phyloP scores from a whole-genome alignment of 805 yeast species.

The Dipodascus geniculatus region DNA sequence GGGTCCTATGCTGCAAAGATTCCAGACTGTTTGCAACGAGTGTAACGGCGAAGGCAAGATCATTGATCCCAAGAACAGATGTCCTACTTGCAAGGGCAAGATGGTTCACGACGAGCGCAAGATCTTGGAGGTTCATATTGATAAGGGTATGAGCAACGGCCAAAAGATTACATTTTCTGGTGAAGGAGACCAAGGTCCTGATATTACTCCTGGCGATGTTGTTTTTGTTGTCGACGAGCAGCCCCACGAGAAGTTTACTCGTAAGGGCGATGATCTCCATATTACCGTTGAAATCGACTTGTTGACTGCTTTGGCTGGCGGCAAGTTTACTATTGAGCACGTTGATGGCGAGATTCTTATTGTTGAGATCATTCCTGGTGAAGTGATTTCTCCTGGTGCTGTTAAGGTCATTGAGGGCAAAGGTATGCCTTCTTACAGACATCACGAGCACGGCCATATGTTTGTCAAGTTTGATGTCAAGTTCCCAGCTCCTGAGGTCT shows the following conservation, averaged over 20 bases:
- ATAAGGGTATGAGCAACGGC: slow-evolving; percentile 94
- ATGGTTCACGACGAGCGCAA: slow-evolving; percentile 81
- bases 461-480: slow-evolving; percentile 75
- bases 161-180: slow-evolving; percentile 85
- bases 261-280: slow-evolving; percentile 81
- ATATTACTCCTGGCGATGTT: slow-evolving; percentile 92
- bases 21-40: slow-evolving; percentile 85
- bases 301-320: slow-evolving; percentile 94
- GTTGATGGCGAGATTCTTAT: slow-evolving; percentile 86
- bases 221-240: slow-evolving; percentile 84
- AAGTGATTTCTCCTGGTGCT: slow-evolving; percentile 76
- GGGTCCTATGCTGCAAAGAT: slow-evolving; percentile 99
- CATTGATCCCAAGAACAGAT: slow-evolving; percentile 75
- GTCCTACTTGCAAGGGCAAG: slow-evolving; percentile 80
- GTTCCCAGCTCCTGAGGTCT: slow-evolving; percentile 71
- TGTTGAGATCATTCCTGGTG: slow-evolving; percentile 78
- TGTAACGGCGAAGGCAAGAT: slow-evolving; percentile 92
- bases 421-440: slow-evolving; percentile 95
- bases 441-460: slow-evolving; percentile 81
- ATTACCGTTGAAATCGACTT: slow-evolving; percentile 83
- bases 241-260: slow-evolving; percentile 69
- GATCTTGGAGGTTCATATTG: slow-evolving; percentile 86
- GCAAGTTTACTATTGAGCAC: slow-evolving; percentile 77
- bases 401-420: slow-evolving; percentile 77
- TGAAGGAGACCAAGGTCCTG: slow-evolving; percentile 97